Evolutionary conservation across 2,329 filamentous ascomycete genomes (phyloP), one percentile per base, ranked within the genome.

Genomic region (Xylaria sp.): DNA sequence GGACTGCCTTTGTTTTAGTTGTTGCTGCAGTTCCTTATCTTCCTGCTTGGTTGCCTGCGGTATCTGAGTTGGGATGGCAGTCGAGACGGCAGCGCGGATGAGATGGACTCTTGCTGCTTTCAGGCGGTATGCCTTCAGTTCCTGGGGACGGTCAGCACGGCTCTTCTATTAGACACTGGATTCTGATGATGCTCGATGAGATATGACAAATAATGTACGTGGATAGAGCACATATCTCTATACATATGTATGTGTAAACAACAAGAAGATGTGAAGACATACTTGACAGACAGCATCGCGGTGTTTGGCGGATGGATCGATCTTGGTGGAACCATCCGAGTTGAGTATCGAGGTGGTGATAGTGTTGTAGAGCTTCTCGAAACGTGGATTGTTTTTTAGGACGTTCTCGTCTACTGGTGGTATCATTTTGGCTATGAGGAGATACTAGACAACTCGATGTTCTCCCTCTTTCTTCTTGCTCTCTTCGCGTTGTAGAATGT

Each of bases 371-470:
- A 91, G 82, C 39, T 82, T 80, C n/a, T 86, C 85, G 73, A 90
- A 91, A 24, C 86, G 83, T 0, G 88, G 88, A 70, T 90, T 90
- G 66, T 81, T 82, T 61, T 83, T 77, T 1, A 91, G 76, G 19
- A 90, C 79, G 0, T 82, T 72, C 8, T 85, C 81, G 21, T 90
- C 88, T 8, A 90, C 78, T 0, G 87, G 87, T 0, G 88, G 88
- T 1, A 90, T 78, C 87, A 90, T 89, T 2, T 45, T 58, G 32
- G 21, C 32, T 4, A 12, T 5, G 12, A 11, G 27, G 5, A n/a
- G 14, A 24, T 19, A 48, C 6, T 14, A n/a, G 19, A 19, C 12
- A 8, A 3, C 5, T 42, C 14, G 11, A 14, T 42, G n/a, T 48
- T 2, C 14, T 4, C 5, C 4, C n/a, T 11, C 12, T 11, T 42